A percentile compares a stretch with the other conserved stretches of the same genome.
phyloP scores from a whole-genome alignment of 2,329 filamentous ascomycete genomes.

The Fusarium poae region DNA sequence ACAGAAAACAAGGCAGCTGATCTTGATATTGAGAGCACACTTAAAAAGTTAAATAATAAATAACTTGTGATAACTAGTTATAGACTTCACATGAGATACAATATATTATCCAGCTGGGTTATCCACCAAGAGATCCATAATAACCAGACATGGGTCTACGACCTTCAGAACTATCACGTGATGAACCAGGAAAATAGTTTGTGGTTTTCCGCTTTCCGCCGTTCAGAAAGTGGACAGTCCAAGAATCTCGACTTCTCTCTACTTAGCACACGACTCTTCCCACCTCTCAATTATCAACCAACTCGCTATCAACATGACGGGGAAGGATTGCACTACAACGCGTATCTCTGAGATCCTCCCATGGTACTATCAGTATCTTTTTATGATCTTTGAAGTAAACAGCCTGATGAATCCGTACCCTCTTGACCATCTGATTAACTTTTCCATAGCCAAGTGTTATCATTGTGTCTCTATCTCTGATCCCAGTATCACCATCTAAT shows the following conservation, averaged over 20 bases:
- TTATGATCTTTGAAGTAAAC: neutral
- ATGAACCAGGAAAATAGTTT: no score
- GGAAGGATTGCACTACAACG: neutral
- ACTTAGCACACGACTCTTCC: neutral
- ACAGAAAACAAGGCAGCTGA: no score
- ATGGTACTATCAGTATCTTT: neutral
- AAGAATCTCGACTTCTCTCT: neutral
- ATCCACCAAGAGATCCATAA: no score
- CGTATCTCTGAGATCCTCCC: neutral
- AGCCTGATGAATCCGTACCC: neutral
- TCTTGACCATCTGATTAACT: accelerated
- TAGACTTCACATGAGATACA: no score
- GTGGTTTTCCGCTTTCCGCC: no score
- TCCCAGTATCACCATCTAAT: neutral
- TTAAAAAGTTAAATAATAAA: no score
- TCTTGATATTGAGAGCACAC: no score
- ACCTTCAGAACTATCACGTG: no score
- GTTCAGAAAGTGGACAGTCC: accelerated
- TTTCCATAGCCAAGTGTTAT: neutral
- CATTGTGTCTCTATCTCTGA: accelerated
- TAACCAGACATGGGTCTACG: no score
- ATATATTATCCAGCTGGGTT: no score
- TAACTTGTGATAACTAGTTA: no score
- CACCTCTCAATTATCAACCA: neutral
- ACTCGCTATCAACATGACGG: accelerated